Conservation (phyloP, 78 protist species). For the Chrysochromulina parva region DNA sequence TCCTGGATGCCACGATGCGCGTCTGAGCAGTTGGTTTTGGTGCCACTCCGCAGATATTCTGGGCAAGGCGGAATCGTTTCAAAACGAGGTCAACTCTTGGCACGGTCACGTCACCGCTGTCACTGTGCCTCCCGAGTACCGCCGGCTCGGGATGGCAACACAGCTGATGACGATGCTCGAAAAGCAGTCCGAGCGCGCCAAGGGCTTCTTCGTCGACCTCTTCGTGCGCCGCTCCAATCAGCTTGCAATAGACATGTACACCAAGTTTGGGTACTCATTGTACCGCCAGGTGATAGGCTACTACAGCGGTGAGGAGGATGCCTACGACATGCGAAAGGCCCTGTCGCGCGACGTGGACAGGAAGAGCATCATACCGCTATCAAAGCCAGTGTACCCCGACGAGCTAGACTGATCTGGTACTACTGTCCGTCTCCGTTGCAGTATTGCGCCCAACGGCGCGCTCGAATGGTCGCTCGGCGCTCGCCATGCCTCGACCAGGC, state of each 20-base stretch:
- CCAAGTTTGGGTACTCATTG: constrained; percentile 81
- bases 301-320: constrained; percentile 92
- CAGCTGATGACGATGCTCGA: constrained; percentile 89
- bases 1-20: background rate
- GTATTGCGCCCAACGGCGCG: too few relatives aligned
- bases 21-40: too few relatives aligned
- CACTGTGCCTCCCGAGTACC: constrained; percentile 90
- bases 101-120: constrained; percentile 98
- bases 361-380: constrained; percentile 75
- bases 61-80: constrained; percentile 61
- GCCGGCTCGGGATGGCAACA: constrained; percentile 62
- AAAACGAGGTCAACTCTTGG: constrained; percentile 84
- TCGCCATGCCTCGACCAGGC: too few relatives aligned
- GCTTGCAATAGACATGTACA: constrained; percentile 89
- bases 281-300: constrained; percentile 87
- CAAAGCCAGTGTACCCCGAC: background rate
- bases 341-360: constrained; percentile 79
- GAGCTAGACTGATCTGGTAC: background rate
- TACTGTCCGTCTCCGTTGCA: too few relatives aligned
- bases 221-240: constrained; percentile 90
- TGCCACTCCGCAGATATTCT: background rate
- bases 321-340: constrained; percentile 68
- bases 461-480: too few relatives aligned
- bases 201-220: constrained; percentile 94
- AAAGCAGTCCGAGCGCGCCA: constrained; percentile 75